Base-by-base conservation (phyloP, 495 filamentous ascomycete genomes). In the Penicillium roqueforti region DNA sequence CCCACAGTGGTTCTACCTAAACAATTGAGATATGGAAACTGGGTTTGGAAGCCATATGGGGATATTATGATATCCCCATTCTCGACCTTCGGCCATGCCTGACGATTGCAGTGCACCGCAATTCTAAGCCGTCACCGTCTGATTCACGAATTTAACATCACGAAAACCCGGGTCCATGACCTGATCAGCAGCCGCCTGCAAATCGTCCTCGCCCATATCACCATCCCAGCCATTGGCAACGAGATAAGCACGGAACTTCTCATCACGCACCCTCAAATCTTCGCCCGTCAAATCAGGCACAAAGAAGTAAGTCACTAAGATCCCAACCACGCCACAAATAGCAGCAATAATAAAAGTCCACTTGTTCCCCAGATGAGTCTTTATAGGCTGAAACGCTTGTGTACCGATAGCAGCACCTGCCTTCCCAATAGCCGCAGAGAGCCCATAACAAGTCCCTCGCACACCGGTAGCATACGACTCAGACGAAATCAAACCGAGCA, bases 291-390 rank as follows among this genome's bases (percentile, higher is more conserved):
- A 57, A 63, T 79, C 68, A 0, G 76, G 75, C 10, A 81, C 61
- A 54, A 80, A 81, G 59, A 80, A 70, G 23, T 60, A 81, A 2
- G 78, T 81, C 0, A 80, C 76, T 2, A 77, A 4, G 11, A 81
- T 67, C 0, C 78, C 78, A 4, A 69, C 68, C n/a, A 81, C 68
- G 3, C 77, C 77, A 51, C 73, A 78, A 38, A 80, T 77, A 7
- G 77, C 79, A 7, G 76, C 76, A 46, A 80, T 73, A 34, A 81
- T 76, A 42, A 81, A 80, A 6, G 77, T 80, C 74, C 76, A 78
- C 23, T 63, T 62, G 51, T 80, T 75, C 0, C 78, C 77, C 9
- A 80, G 58, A 42, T 67, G 32, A 22, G 50, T 54, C 40, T 75
- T 56, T 18, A 81, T 78, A 4, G 73, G 79, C 14, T 66, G 71